phyloP scores from a whole-genome alignment of 352 stramenopile species.

The Albugo candida region DNA sequence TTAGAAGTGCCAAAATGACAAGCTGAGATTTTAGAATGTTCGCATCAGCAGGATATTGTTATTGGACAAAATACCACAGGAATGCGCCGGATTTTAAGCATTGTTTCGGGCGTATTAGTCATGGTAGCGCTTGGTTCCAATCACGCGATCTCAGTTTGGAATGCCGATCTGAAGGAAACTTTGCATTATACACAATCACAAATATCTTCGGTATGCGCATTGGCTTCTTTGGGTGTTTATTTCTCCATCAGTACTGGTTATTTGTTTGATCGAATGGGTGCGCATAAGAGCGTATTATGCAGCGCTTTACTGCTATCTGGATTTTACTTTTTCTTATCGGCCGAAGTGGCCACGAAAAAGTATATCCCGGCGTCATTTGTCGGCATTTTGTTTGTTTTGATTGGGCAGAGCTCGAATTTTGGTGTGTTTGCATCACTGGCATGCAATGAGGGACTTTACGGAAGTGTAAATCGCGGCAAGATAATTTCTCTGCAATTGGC shows the following conservation, averaged over 20 bases:
- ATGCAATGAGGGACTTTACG: constrained; percentile 54
- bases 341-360: too few relatives aligned
- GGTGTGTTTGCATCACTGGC: constrained; percentile 48
- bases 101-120: constrained; percentile 27
- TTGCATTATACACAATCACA: constrained; percentile 46
- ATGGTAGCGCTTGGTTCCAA: constrained; percentile 45
- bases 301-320: too few relatives aligned
- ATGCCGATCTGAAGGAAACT: constrained; percentile 32
- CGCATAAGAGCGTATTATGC: constrained; percentile 33
- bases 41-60: too few relatives aligned
- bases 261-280: constrained; percentile 45
- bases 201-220: constrained; percentile 59
- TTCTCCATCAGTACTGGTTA: constrained; percentile 45
- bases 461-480: constrained; percentile 37
- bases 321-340: constrained; percentile 17
- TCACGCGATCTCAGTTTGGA: constrained; percentile 63
- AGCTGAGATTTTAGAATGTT: too few relatives aligned
- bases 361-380: constrained; percentile 21
- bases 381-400: constrained; percentile 26
- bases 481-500: constrained; percentile 47
- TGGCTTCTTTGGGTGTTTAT: constrained; percentile 61
- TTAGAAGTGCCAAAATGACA: too few relatives aligned
- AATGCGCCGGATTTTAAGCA: constrained; percentile 10
- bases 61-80: too few relatives aligned
- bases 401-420: constrained; percentile 47